Evolutionary conservation across 192 early-diverging fungal species (phyloP), one percentile per base, ranked within the genome.

Genomic region (Chytriomyces sp.): DNA sequence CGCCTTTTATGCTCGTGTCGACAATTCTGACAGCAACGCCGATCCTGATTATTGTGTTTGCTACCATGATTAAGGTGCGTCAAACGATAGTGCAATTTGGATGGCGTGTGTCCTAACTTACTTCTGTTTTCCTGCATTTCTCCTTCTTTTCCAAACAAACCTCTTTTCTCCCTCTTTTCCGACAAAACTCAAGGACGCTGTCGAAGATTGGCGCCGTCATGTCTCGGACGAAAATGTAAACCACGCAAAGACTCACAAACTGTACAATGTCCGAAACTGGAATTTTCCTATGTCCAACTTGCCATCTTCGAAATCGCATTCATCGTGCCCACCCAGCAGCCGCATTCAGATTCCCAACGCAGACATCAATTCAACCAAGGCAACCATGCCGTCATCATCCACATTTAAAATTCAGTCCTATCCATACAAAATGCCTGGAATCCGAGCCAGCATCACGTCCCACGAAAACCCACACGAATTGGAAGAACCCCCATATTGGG

Each of bases 121-220:
- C 57, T 57, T 79, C 20, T 50, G 53, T 24, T 18, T 18, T 23
- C 50, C 61, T 71, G 45, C 57, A 24, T 35, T 35, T 35, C 35
- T 35, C 35, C 35, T 35, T 1, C 61, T 63, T 74, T 63, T 7
- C 13, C 63, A 1, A 16, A 16, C 10, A 28, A 45, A 0, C 0
- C 18, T n/a, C 70, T 16, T 8, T n/a, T 16, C 18, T 45, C 7
- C 10, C 44, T 11, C 60, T 61, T 46, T 44, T 76, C 57, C 18
- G 43, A 26, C 45, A 47, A 44, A 71, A 71, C 20, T 35, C 10
- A 28, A 96, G 83, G 95, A 98, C 79, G 95, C 83, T 6, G 84
- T 94, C 59, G 96, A 97, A 83, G 96, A 98, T 81, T 92, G 86
- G 79, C 90, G 93, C 65, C 86, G 96, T 18, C 96, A 97, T 82